Evolutionary conservation across 1,284 basidiomycete genomes (phyloP).

Genomic region (Rhodotorula sp.): DNA sequence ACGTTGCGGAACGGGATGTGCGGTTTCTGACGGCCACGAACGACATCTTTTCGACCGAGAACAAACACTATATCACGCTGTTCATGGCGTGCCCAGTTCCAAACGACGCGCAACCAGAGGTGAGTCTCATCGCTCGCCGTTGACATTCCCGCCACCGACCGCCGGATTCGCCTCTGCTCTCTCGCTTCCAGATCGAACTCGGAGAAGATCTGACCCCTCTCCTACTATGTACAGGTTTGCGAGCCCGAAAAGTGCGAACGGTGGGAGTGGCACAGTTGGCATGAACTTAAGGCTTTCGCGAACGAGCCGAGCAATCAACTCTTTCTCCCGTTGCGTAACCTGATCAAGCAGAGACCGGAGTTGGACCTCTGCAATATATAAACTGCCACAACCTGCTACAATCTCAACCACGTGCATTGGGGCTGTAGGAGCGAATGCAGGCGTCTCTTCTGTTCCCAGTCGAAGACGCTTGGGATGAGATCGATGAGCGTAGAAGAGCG

Average conservation of each 20-base stretch:
- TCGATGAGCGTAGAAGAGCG: too few species aligned
- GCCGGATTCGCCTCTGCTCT: too few species aligned
- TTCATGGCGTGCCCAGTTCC: conserved; percentile 43
- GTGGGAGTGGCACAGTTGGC: conserved; percentile 46
- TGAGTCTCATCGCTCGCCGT: not conserved
- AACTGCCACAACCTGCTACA: too few species aligned
- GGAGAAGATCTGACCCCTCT: not conserved
- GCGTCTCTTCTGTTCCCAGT: too few species aligned
- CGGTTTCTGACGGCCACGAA: conserved; percentile 38
- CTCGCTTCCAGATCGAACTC: too few species aligned
- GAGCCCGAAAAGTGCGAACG: conserved; percentile 46
- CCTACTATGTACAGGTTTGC: conserved; percentile 35
- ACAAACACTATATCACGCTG: conserved; percentile 48
- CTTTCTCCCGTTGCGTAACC: conserved; percentile 32
- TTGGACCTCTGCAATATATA: conserved; percentile 1
- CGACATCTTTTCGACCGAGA: conserved; percentile 23
- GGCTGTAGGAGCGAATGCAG: not conserved
- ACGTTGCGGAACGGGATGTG: conserved; percentile 37
- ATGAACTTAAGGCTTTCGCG: conserved; percentile 35
- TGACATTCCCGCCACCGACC: too few species aligned
- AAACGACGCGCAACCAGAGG: conserved; percentile 16
- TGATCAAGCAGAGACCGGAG: conserved; percentile 21
- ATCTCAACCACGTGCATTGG: not conserved
- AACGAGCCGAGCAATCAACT: conserved; percentile 28
- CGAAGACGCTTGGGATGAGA: too few species aligned